These are phyloP conservation scores for Aspergillus novofumigatus DNA, from an alignment of 2,329 filamentous ascomycete genomes.

Conservation along the genomic window DNA sequence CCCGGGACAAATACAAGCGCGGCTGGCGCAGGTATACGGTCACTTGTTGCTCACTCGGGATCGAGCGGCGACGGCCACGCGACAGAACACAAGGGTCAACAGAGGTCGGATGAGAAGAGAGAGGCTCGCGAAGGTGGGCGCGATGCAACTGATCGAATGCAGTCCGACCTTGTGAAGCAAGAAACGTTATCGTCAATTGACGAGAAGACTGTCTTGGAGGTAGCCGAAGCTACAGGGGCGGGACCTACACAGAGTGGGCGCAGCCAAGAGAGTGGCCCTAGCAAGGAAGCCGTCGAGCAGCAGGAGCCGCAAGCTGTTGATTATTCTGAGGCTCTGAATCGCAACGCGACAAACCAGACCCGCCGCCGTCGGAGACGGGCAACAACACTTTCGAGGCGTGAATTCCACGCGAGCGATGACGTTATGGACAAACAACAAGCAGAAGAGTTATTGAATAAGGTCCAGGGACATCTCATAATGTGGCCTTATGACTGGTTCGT, in stretches of 20 bases:
- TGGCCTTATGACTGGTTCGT: slow-evolving; percentile 89
- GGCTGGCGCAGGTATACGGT: slow-evolving; percentile 20
- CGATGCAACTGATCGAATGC: slow-evolving; percentile 32
- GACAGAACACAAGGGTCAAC: slow-evolving; percentile 27
- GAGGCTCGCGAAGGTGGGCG: slow-evolving; percentile 31
- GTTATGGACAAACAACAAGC: slow-evolving; percentile 71
- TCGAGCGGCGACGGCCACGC: slow-evolving; percentile 28
- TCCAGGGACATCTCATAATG: slow-evolving; percentile 83
- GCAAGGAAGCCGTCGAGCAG: slow-evolving; percentile 30
- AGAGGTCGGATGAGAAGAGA: slow-evolving; percentile 31
- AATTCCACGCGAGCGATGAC: slow-evolving; percentile 61
- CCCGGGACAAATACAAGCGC: slow-evolving; percentile 29
- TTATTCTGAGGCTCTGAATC: slow-evolving; percentile 39
- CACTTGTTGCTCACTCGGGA: slow-evolving; percentile 19
- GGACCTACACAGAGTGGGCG: slow-evolving; percentile 21
- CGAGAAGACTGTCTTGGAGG: slow-evolving; percentile 43
- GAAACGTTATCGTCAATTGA: slow-evolving; percentile 31
- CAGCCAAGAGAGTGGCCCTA: slow-evolving; percentile 21
- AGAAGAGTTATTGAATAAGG: slow-evolving; percentile 72
- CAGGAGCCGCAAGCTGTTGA: slow-evolving; percentile 29
- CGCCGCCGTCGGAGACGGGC: slow-evolving; percentile 40
- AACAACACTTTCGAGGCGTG: slow-evolving; percentile 45
- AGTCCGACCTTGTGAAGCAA: slow-evolving; percentile 24
- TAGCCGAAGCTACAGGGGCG: slow-evolving; percentile 23
- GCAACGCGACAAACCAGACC: slow-evolving; percentile 33